Conservation (phyloP, 2,329 filamentous ascomycete genomes). For the Ceratocystis destructans region DNA sequence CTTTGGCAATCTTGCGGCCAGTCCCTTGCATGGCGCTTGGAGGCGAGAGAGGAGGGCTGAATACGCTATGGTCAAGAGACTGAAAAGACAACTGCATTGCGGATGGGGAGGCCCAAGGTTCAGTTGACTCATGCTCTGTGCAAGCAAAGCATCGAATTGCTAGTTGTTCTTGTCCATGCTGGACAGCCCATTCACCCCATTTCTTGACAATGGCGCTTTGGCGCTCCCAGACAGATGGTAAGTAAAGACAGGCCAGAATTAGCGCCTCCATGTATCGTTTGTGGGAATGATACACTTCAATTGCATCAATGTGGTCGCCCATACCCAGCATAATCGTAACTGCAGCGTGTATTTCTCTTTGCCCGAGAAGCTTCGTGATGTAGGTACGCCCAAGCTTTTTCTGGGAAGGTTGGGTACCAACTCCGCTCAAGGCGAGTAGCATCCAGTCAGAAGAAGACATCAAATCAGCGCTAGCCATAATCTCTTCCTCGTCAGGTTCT, state of each 20-base stretch:
- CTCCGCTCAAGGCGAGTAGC: conserved; percentile 78
- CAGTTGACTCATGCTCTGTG: conserved; percentile 68
- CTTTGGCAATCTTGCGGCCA: conserved; percentile 56
- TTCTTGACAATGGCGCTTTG: conserved; percentile 78
- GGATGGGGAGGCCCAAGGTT: conserved; percentile 78
- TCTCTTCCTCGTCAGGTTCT: conserved; percentile 57
- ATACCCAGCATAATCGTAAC: conserved; percentile 87
- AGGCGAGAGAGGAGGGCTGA: conserved; percentile 62
- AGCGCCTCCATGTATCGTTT: conserved; percentile 87
- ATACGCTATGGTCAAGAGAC: conserved; percentile 39
- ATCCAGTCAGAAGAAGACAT: conserved; percentile 96
- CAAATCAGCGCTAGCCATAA: conserved; percentile 67
- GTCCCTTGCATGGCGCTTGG: conserved; percentile 46
- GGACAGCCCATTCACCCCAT: conserved; percentile 88
- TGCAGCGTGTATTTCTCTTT: conserved; percentile 79
- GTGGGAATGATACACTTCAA: conserved; percentile 90
- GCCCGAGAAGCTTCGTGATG: conserved; percentile 77
- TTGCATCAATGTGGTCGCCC: conserved; percentile 83
- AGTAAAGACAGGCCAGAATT: conserved; percentile 69
- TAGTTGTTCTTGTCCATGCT: conserved; percentile 74
- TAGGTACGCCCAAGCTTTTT: conserved; percentile 86
- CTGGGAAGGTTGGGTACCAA: conserved; percentile 61
- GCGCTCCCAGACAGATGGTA: conserved; percentile 78
- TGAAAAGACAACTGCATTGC: conserved; percentile 49
- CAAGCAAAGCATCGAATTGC: conserved; percentile 91